Percentiles rank a stretch among this genome's conserved stretches.
These are phyloP conservation scores for Erigeron canadensis DNA, from an alignment of 129 eudicot species.

Conservation along the genomic window DNA sequence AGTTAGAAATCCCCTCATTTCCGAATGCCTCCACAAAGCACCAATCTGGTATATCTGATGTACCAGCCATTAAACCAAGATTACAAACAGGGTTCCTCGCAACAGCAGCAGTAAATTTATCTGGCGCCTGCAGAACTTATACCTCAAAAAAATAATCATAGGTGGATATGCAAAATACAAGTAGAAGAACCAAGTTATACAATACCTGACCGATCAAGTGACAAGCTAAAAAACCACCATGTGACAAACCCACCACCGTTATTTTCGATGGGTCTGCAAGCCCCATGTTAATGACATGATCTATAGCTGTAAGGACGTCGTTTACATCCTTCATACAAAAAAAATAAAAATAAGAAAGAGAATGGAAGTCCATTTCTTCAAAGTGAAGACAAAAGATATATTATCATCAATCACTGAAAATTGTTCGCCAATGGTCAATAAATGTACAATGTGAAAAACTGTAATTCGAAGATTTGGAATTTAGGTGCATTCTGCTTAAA, in stretches of 20 bases:
- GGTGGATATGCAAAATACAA: not conserved
- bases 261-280: constrained; percentile 85
- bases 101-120: constrained; percentile 77
- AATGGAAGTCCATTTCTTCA: not conserved
- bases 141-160: not conserved
- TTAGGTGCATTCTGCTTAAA: not conserved
- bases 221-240: constrained; percentile 89
- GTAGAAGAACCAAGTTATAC: not conserved
- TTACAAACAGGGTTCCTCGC: constrained; percentile 94
- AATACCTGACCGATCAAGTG: constrained; percentile 97
- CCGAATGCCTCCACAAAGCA: constrained; percentile 87
- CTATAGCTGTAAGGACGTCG: constrained; percentile 87
- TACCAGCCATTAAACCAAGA: constrained; percentile 83
- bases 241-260: constrained; percentile 82
- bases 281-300: constrained; percentile 60
- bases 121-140: constrained; percentile 66
- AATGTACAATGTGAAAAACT: not conserved
- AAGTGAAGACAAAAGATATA: not conserved
- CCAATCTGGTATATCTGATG: constrained; percentile 96
- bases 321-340: constrained; percentile 66
- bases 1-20: constrained; percentile 49
- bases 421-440: not conserved
- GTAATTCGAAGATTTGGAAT: not conserved
- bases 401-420: not conserved
- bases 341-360: not conserved